These are phyloP conservation scores for Aspergillus tamarii DNA, from an alignment of 2,329 filamentous ascomycete species.

Conservation along the genomic window DNA sequence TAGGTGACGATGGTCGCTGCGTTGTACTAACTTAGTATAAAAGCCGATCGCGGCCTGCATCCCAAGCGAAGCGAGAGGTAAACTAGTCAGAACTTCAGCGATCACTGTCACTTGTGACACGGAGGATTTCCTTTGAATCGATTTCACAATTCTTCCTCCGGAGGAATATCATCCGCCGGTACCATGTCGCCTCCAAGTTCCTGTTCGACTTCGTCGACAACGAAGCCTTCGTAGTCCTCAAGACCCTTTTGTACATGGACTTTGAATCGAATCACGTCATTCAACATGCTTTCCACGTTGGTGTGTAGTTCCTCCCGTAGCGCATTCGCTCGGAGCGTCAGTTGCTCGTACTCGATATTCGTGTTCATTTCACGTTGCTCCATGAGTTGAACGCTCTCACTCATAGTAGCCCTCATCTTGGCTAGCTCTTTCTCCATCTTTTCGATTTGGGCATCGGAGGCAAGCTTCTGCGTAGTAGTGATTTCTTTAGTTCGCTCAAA, in stretches of 20 bases:
- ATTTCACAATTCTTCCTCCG: slow-evolving; percentile 17
- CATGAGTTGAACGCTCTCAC: slow-evolving; percentile 85
- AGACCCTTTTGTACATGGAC: slow-evolving; percentile 91
- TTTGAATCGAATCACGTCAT: slow-evolving; percentile 98
- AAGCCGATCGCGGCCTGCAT: background rate
- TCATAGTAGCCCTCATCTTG: slow-evolving; percentile 81
- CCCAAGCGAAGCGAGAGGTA: background rate
- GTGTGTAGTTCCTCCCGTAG: slow-evolving; percentile 97
- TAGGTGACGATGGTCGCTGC: background rate
- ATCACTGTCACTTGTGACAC: slow-evolving; percentile 13
- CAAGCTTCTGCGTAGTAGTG: slow-evolving; percentile 83
- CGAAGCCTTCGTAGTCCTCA: slow-evolving; percentile 92
- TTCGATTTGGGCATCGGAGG: slow-evolving; percentile 91
- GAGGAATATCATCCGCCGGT: slow-evolving; percentile 26
- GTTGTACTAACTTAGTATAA: background rate
- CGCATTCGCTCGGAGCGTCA: slow-evolving; percentile 79
- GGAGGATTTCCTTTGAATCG: slow-evolving; percentile 4
- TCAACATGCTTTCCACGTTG: slow-evolving; percentile 92
- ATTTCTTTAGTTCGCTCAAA: slow-evolving; percentile 92
- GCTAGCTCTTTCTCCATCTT: slow-evolving; percentile 99
- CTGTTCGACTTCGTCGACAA: slow-evolving; percentile 88
- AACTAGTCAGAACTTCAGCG: background rate
- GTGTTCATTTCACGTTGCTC: slow-evolving; percentile 96
- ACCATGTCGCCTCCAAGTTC: slow-evolving; percentile 70
- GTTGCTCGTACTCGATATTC: slow-evolving; percentile 92